Conservation (phyloP, 1,139 yeast genomes). For the Taphrina communis region DNA sequence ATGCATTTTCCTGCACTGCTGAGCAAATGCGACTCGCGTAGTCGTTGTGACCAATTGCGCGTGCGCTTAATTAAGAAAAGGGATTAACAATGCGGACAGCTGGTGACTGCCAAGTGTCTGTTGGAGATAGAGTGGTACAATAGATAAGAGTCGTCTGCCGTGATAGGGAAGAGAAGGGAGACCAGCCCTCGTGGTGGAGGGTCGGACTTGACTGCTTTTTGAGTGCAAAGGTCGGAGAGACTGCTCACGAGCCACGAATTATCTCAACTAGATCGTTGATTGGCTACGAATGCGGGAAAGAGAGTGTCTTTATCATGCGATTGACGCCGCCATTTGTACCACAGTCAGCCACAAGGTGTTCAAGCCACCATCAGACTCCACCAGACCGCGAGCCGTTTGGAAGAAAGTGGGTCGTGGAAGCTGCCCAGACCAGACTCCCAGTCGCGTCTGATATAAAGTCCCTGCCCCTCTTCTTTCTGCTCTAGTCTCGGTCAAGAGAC, state of each 20-base stretch:
- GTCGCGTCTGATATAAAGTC: constrained; percentile 10
- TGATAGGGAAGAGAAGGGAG: constrained; percentile 5
- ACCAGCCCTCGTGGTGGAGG: background rate
- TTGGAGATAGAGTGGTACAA: background rate
- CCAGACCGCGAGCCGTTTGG: background rate
- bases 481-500: background rate
- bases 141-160: background rate
- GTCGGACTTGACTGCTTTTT: no score
- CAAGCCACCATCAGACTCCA: background rate
- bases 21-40: no score
- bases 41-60: no score
- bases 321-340: background rate
- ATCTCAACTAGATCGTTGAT: no score
- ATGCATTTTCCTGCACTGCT: no score
- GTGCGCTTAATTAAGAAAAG: no score
- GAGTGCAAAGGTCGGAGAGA: no score
- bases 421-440: background rate
- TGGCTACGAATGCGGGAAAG: no score
- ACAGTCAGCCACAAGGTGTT: background rate
- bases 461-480: background rate
- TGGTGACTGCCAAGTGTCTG: background rate
- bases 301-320: no score
- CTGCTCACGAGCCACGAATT: no score
- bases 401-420: no score
- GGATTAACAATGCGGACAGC: no score